A percentile compares a stretch with the other conserved stretches of the same genome.
Conservation (phyloP, 2,329 filamentous ascomycete species). For the Talaromyces sp. region DNA sequence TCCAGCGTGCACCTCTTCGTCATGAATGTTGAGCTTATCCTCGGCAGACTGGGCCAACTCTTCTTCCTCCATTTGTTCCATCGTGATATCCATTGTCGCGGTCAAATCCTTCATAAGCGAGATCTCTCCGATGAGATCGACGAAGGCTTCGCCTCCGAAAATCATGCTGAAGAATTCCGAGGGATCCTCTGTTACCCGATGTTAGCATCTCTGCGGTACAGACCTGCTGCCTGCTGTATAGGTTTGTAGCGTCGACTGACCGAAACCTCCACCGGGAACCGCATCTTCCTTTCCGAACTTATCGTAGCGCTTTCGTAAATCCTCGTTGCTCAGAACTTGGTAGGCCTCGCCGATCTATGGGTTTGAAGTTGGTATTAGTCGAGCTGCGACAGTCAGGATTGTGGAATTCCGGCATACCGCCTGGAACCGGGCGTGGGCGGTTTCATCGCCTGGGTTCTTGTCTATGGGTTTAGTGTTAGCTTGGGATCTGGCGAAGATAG, state of each 20-base stretch:
- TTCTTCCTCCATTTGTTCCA: conserved; percentile 75
- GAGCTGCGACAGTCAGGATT: neutral
- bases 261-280: conserved; percentile 87
- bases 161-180: conserved; percentile 98
- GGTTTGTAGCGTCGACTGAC: conserved; percentile 44
- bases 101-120: conserved; percentile 98
- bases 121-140: conserved; percentile 97
- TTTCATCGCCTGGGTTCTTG: conserved; percentile 96
- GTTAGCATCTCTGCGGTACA: neutral
- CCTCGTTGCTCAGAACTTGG: conserved; percentile 79
- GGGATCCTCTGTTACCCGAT: conserved; percentile 68
- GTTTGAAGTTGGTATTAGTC: conserved; percentile 16
- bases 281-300: conserved; percentile 96
- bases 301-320: conserved; percentile 90
- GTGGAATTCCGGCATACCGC: conserved; percentile 55
- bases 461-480: conserved; percentile 55
- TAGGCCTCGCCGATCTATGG: conserved; percentile 68
- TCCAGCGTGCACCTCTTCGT: conserved; percentile 49
- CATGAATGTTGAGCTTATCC: conserved; percentile 50
- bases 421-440: conserved; percentile 92
- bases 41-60: conserved; percentile 59
- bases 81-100: conserved; percentile 97
- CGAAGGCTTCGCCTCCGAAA: conserved; percentile 93
- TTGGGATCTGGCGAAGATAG: neutral
- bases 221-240: neutral